Conservation (phyloP, 495 filamentous ascomycete species). For the Collariella sp. region DNA sequence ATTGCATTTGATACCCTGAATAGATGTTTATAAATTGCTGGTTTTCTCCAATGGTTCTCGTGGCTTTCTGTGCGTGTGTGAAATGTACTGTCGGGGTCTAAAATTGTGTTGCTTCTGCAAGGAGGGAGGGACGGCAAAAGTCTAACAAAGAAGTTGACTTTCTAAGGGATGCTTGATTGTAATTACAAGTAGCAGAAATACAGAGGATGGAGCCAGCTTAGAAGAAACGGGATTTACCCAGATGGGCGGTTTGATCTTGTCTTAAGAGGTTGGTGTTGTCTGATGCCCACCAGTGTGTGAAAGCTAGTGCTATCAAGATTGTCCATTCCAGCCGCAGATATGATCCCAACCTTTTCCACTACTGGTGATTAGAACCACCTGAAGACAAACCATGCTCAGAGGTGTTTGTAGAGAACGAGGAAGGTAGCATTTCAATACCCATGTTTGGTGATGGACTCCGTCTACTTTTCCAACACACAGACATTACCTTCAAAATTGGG, state of each 20-base stretch:
- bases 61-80: no score
- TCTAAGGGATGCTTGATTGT: no score
- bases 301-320: no score
- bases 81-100: no score
- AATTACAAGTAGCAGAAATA: no score
- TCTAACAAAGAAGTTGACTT: no score
- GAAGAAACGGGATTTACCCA: neutral
- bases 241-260: no score
- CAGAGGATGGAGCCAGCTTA: neutral
- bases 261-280: no score
- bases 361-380: neutral
- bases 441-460: neutral
- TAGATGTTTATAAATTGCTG: no score
- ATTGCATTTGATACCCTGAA: slow-evolving; percentile 3
- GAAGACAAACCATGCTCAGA: neutral
- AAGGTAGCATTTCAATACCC: slow-evolving; percentile 4
- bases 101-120: no score
- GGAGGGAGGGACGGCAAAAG: no score
- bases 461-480: neutral
- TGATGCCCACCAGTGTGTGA: neutral
- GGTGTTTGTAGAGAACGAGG: neutral
- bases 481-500: neutral
- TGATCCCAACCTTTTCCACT: neutral
- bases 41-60: no score
- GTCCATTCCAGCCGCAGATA: neutral